A percentile compares a stretch with the other conserved stretches of the same genome.
These are phyloP conservation scores for Scheffersomyces stipitis DNA, from an alignment of 805 yeast species.

Conservation along the genomic window DNA sequence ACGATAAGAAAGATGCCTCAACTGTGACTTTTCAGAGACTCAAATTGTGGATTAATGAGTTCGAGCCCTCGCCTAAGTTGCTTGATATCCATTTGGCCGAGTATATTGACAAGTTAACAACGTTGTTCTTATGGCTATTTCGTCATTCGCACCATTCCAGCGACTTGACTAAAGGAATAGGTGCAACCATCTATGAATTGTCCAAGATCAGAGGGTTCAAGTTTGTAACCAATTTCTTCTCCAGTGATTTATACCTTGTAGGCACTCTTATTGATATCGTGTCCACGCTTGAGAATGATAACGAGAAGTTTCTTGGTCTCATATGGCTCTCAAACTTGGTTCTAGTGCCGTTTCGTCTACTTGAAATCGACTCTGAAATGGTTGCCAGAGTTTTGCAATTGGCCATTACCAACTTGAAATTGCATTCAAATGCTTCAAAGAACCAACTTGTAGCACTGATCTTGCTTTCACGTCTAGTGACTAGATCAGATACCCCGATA, in stretches of 20 bases:
- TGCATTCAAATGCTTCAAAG: conserved; percentile 48
- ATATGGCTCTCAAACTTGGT: conserved; percentile 73
- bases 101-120: conserved; percentile 30
- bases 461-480: conserved; percentile 52
- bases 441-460: conserved; percentile 55
- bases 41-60: conserved; percentile 40
- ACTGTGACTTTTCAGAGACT: conserved; percentile 11
- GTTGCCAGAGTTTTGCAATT: conserved; percentile 34
- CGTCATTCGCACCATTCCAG: conserved; percentile 6
- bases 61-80: conserved; percentile 54
- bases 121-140: conserved; percentile 27
- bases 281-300: conserved; percentile 11
- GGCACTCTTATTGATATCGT: conserved; percentile 17
- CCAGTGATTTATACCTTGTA: conserved; percentile 57
- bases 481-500: conserved; percentile 46
- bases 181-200: conserved; percentile 53
- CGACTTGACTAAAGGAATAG: conserved; percentile 12
- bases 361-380: conserved; percentile 30
- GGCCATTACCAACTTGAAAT: conserved; percentile 29
- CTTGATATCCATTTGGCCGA: conserved; percentile 41
- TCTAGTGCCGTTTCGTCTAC: conserved; percentile 71
- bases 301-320: conserved; percentile 42
- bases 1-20: conserved; percentile 9
- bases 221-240: conserved; percentile 54
- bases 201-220: conserved; percentile 69